Evolutionary conservation across 2,329 filamentous ascomycete species (phyloP), one percentile per base, ranked within the genome.

Genomic region (Diaporthe citriasiana): DNA sequence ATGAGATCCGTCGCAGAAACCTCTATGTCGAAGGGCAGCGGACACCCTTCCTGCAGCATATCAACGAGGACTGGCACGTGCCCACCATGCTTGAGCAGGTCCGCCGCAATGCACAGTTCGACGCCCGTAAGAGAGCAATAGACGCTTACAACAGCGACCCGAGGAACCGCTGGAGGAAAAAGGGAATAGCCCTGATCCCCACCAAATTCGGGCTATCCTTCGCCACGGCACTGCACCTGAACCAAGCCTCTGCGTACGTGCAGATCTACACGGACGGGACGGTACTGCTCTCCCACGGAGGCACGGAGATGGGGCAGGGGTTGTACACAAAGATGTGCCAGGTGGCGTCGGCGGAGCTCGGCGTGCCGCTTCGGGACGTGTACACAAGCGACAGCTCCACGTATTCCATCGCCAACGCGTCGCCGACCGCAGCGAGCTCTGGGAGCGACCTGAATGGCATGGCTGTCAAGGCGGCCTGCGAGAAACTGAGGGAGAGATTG

Each of bases 181-280:
- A 95, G 69, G 96, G 96, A 0, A 82, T 92, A 68, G 93, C 95
- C 2, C 84, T 99, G 35, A 93, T 98, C 70, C 97, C 97, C 0
- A 98, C 97, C 42, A 99, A 99, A 81, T 99, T 98, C 79, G 97
- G 97, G 78, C 98, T 99, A 80, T 98, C 95, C 0, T 99, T 98
- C 3, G 70, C 70, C 84, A 98, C 96, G 0, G 96, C 97, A 0
- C 88, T 98, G 12, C 98, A 97, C 86, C 89, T 98, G 79, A 99
- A 99, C 83, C 97, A 99, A 82, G 97, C 97, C 6, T 95, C 96
- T 70, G 95, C 96, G 0, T 86, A 98, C 56, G 96, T 99, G 1
- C 97, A 99, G 83, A 95, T 98, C 76, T 98, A 99, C 82, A 96
- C 98, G 81, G 97, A 99, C 78, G 97, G 97, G 0, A 96, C 93